Evolutionary conservation across 495 filamentous ascomycete genomes (phyloP).

Genomic region (Penicillium argentinense): DNA sequence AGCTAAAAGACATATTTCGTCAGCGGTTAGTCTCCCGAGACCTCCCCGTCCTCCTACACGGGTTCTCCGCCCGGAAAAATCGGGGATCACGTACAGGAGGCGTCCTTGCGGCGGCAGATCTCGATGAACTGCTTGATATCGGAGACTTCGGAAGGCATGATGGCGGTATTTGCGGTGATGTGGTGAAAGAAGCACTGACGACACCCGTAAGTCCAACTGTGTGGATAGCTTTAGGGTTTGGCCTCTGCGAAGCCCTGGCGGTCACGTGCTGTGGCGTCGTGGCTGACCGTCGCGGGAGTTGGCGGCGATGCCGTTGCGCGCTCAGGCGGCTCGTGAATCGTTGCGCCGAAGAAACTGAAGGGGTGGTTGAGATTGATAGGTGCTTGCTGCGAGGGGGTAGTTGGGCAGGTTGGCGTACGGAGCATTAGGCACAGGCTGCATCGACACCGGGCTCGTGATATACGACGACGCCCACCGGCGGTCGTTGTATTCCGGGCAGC

Average conservation of each 20-base stretch:
- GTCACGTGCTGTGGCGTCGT: slow-evolving; percentile 14
- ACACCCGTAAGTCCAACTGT: slow-evolving; percentile 21
- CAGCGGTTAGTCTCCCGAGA: slow-evolving; percentile 13
- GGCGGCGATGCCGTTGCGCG: no score
- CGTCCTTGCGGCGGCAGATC: slow-evolving; percentile 98
- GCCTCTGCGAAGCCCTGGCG: slow-evolving; percentile 18
- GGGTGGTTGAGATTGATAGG: no score
- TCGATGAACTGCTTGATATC: slow-evolving; percentile 99
- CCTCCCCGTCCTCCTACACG: slow-evolving; percentile 5
- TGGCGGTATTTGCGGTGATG: slow-evolving; percentile 40
- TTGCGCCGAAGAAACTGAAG: no score
- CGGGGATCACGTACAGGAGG: slow-evolving; percentile 70
- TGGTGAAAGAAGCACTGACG: slow-evolving; percentile 17
- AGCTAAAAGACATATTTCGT: slow-evolving; percentile 52
- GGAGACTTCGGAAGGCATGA: slow-evolving; percentile 95
- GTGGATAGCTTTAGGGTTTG: slow-evolving; percentile 39
- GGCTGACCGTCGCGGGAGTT: neutral
- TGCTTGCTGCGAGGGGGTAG: no score
- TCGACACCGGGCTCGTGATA: neutral
- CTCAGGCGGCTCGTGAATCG: no score
- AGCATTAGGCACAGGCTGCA: no score
- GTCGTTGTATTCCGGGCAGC: neutral
- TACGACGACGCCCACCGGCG: slow-evolving; percentile 1
- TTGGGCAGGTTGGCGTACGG: no score
- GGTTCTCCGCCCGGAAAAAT: neutral